Conservation (phyloP, 2,329 filamentous ascomycete genomes). For the Microdochium nivale region DNA sequence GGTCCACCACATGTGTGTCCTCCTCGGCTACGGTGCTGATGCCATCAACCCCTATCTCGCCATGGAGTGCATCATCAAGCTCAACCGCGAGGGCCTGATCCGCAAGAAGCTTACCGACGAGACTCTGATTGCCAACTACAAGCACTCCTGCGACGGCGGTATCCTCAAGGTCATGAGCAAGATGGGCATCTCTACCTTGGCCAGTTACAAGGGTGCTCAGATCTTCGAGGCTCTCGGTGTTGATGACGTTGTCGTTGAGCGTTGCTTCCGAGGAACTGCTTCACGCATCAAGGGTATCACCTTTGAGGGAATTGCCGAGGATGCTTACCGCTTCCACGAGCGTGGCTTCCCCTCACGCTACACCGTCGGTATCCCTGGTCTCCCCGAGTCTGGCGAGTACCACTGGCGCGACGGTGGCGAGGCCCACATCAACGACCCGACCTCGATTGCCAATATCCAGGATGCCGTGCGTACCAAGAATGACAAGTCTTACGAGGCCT, state of each 20-base stretch:
- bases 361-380: slow-evolving; percentile 68
- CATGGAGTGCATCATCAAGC: slow-evolving; percentile 94
- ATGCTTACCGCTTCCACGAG: slow-evolving; percentile 91
- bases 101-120: slow-evolving; percentile 81
- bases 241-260: slow-evolving; percentile 84
- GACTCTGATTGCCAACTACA: slow-evolving; percentile 87
- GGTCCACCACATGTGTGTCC: slow-evolving; percentile 98
- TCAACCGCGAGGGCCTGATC: slow-evolving; percentile 87
- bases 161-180: slow-evolving; percentile 99
- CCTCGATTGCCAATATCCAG: slow-evolving; percentile 92
- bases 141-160: slow-evolving; percentile 90
- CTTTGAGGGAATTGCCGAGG: slow-evolving; percentile 87
- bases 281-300: slow-evolving; percentile 92
- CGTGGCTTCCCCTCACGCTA: slow-evolving; percentile 78
- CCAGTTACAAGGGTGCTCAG: slow-evolving; percentile 95
- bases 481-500: slow-evolving; percentile 96
- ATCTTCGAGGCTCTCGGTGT: slow-evolving; percentile 95
- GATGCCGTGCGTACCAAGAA: slow-evolving; percentile 96
- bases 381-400: slow-evolving; percentile 91
- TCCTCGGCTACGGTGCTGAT: slow-evolving; percentile 90
- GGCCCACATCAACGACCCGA: slow-evolving; percentile 89
- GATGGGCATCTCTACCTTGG: slow-evolving; percentile 96
- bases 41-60: slow-evolving; percentile 91
- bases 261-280: slow-evolving; percentile 90
- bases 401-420: slow-evolving; percentile 97